phyloP scores from a whole-genome alignment of 164 flowering plant genomes.

The Piper longum region DNA sequence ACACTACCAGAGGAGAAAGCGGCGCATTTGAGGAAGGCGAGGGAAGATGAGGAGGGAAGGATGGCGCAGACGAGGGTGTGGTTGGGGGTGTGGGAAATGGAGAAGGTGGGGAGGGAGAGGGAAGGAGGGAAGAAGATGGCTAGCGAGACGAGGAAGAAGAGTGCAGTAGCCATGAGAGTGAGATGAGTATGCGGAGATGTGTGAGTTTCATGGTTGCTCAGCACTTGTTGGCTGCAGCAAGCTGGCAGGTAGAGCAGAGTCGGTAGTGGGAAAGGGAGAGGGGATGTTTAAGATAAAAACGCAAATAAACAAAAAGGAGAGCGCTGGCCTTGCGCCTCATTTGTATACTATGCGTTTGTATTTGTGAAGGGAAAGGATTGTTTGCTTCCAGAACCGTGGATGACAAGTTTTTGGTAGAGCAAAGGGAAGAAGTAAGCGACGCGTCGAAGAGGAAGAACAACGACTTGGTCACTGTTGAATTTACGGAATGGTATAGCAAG shows the following conservation, averaged over 20 bases:
- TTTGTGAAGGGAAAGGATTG: too few relatives aligned
- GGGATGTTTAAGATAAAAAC: neutral
- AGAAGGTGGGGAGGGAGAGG: slow-evolving; percentile 35
- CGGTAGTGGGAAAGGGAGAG: neutral
- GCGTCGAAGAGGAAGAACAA: too few relatives aligned
- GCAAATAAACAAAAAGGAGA: too few relatives aligned
- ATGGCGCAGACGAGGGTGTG: slow-evolving; percentile 43
- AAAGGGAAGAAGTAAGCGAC: too few relatives aligned
- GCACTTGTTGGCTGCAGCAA: neutral
- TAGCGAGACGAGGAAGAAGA: slow-evolving; percentile 1
- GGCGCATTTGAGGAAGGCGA: slow-evolving; percentile 31
- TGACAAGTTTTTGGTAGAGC: too few relatives aligned
- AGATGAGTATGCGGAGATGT: slow-evolving; percentile 6
- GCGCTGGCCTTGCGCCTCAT: too few relatives aligned
- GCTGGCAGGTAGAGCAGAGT: neutral
- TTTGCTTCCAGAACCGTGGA: too few relatives aligned
- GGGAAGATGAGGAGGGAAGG: neutral
- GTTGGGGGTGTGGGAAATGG: slow-evolving; percentile 39
- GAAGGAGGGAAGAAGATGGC: neutral
- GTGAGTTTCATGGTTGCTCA: slow-evolving; percentile 3
- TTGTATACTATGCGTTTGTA: too few relatives aligned
- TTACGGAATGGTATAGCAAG: too few relatives aligned
- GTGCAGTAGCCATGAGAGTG: slow-evolving; percentile 24
- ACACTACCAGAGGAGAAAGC: slow-evolving; percentile 17
- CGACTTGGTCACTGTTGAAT: too few relatives aligned